Evolutionary conservation across 129 eudicot genomes (phyloP).

Genomic region (Artemisia tridentata): DNA sequence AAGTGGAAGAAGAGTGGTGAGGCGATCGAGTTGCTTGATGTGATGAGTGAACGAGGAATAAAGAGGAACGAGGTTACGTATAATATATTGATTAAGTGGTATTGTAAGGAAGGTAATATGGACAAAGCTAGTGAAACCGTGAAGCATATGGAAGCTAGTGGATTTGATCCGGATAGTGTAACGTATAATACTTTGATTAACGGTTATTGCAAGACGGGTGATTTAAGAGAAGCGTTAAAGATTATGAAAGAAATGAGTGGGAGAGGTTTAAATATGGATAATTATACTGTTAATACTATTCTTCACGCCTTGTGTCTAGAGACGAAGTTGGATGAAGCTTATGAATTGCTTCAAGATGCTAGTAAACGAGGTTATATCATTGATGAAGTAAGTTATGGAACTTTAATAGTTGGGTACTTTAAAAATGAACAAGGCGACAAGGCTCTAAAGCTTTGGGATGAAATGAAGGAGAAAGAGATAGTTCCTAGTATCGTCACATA

Average conservation of each 20-base stretch:
- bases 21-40: slow-evolving; percentile 58
- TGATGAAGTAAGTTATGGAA: slow-evolving; percentile 88
- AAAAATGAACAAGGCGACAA: slow-evolving; percentile 51
- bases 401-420: slow-evolving; percentile 68
- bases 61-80: slow-evolving; percentile 54
- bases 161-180: slow-evolving; percentile 60
- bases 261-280: slow-evolving; percentile 78
- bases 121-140: slow-evolving; percentile 52
- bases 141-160: slow-evolving; percentile 52
- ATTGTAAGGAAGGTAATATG: slow-evolving; percentile 67
- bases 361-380: slow-evolving; percentile 55
- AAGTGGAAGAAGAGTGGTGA: slow-evolving; percentile 35
- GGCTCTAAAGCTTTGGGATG: slow-evolving; percentile 75
- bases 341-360: slow-evolving; percentile 50
- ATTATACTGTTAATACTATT: slow-evolving; percentile 57
- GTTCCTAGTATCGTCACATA: slow-evolving; percentile 58
- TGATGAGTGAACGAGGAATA: slow-evolving; percentile 66
- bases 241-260: slow-evolving; percentile 57
- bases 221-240: slow-evolving; percentile 52
- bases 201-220: slow-evolving; percentile 60
- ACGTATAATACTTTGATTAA: slow-evolving; percentile 78
- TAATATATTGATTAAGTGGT: slow-evolving; percentile 73
- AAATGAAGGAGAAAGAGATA: slow-evolving; percentile 58
- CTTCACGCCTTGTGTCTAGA: slow-evolving; percentile 62
- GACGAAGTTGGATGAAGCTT: slow-evolving; percentile 60